Conservation (phyloP, 1,284 basidiomycete species). For the Schizophyllum amplum region DNA sequence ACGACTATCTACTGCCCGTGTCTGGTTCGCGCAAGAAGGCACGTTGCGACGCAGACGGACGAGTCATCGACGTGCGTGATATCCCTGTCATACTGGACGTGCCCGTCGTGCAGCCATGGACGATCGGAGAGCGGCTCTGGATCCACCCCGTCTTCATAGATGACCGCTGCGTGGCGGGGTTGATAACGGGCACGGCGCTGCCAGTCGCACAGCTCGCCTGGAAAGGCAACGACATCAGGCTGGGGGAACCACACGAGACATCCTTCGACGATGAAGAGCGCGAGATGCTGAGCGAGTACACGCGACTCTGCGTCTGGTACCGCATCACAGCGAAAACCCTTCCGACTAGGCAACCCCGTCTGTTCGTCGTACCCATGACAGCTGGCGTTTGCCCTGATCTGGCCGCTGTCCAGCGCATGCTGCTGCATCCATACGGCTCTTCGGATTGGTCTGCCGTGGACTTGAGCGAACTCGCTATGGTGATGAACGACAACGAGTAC, state of each 20-base stretch:
- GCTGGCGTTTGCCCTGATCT: constrained; percentile 45
- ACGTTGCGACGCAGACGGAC: constrained; percentile 45
- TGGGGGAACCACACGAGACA: constrained; percentile 15
- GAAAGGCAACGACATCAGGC: constrained; percentile 26
- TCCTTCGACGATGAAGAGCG: constrained; percentile 28
- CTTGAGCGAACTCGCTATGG: constrained; percentile 40
- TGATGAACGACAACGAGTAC: constrained; percentile 45
- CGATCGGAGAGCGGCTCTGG: constrained; percentile 44
- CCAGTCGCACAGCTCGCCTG: constrained; percentile 35
- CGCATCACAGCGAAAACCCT: constrained; percentile 53
- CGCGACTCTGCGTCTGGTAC: constrained; percentile 52
- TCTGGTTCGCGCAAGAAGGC: constrained; percentile 34
- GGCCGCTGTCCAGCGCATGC: constrained; percentile 38
- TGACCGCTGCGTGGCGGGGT: constrained; percentile 38
- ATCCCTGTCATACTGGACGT: constrained; percentile 50
- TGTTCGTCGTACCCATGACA: constrained; percentile 57
- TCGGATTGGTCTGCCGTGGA: constrained; percentile 46
- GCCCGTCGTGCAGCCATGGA: constrained; percentile 56
- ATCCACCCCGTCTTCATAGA: constrained; percentile 52
- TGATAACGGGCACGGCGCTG: constrained; percentile 54
- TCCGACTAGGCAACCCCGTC: constrained; percentile 33
- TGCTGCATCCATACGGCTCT: constrained; percentile 35
- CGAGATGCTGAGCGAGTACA: constrained; percentile 52
- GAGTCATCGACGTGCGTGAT: constrained; percentile 31
- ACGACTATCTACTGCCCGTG: constrained; percentile 69